Conservation (phyloP, 169 alveolate species). For the Cryptosporidium baileyi region DNA sequence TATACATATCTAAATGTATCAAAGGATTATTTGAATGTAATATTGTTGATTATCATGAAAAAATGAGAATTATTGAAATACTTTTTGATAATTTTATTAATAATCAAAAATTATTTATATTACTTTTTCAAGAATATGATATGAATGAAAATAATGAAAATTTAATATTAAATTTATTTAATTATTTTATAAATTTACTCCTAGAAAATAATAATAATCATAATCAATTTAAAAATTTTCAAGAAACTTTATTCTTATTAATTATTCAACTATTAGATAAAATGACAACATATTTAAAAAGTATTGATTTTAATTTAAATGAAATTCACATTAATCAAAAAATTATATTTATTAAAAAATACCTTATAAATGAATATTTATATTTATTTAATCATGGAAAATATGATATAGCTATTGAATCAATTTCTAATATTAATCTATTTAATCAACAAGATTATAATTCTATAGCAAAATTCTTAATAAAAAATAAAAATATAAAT, state of each 20-base stretch:
- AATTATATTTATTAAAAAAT: background rate
- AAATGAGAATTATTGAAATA: background rate
- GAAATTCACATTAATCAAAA: background rate
- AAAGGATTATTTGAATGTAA: constrained; percentile 1
- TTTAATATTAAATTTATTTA: background rate
- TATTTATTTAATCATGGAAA: constrained; percentile 12
- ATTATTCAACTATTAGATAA: background rate
- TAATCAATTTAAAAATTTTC: background rate
- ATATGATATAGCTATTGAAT: constrained; percentile 9
- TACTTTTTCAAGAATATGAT: constrained; percentile 15
- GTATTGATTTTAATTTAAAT: background rate
- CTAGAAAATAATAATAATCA: background rate
- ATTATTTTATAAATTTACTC: constrained; percentile 6
- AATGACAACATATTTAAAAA: background rate
- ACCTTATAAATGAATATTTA: constrained; percentile 23
- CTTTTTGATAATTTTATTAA: background rate
- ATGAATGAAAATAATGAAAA: background rate
- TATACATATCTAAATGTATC: constrained; percentile 39
- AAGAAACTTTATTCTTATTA: background rate
- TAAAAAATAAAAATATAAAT: constrained; percentile 77
- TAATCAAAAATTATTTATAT: background rate
- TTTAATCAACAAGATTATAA: background rate
- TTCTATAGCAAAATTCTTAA: constrained; percentile 79
- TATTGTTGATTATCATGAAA: constrained; percentile 15
- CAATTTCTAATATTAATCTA: background rate